Evolutionary conservation across 2,329 filamentous ascomycete genomes (phyloP), one percentile per base, ranked within the genome.

Genomic region (Colletotrichum truncatum): DNA sequence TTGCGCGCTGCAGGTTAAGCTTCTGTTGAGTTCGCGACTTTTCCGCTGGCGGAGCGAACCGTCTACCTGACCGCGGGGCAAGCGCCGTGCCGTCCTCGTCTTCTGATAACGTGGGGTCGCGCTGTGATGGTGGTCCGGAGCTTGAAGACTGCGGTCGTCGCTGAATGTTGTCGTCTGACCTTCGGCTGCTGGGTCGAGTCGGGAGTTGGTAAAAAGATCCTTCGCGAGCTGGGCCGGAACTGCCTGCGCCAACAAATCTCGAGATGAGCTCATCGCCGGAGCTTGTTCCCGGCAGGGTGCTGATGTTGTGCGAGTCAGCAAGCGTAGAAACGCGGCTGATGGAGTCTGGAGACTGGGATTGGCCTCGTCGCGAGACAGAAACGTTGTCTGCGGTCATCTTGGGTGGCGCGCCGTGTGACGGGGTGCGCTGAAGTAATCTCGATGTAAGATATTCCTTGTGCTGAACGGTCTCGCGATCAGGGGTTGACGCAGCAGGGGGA

Each of bases 21-120:
- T 93, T 93, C 74, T 93, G 90, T 76, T 93, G 90, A 1, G 90
- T 92, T 12, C 91, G 85, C 57, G 89, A 92, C 69, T 87, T 84
- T 64, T 88, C 85, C 1, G 84, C 83, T 1, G 82, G 76, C 1
- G 79, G 78, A 16, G 71, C 81, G 68, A 69, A 77, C 68, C 79
- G 76, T 70, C 71, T 78, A 71, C 68, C 81, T 71, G 73, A 75
- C 73, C 80, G 80, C 25, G 82, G 84, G 4, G 82, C 79, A 12
- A 87, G 73, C 34, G 80, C 83, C 61, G 83, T 85, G 12, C 74
- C 76, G 10, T 75, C 76, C 28, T 82, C 79, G 6, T 78, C 77
- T 8, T 73, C 68, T 12, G 58, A 67, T 10, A 67, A 36, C 11
- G 34, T 39, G 6, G 39, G 45, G 10, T 52, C 58, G 28, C 49